Percentiles rank a stretch among this genome's conserved stretches.
Evolutionary conservation across 2,329 filamentous ascomycete genomes (phyloP).

Genomic region (Penicillium crustosum): DNA sequence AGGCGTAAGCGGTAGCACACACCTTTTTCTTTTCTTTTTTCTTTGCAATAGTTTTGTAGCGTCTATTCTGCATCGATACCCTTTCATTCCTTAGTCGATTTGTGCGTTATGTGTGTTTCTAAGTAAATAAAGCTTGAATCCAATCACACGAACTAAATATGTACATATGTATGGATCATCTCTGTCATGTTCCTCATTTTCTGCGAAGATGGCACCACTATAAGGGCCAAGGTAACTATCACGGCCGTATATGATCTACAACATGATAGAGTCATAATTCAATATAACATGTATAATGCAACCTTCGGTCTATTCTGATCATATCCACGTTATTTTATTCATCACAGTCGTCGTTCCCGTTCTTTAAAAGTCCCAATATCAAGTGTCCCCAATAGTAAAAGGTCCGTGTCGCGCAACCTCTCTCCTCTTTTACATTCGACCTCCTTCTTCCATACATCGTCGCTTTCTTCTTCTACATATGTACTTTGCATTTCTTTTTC

Average conservation of each 20-base stretch:
- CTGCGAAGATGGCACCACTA: neutral
- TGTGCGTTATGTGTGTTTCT: neutral
- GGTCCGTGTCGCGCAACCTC: neutral
- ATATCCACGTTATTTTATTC: neutral
- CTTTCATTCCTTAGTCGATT: neutral
- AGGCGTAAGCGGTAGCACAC: conserved; percentile 43
- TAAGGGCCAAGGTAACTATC: no score
- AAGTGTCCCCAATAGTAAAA: neutral
- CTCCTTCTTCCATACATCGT: neutral
- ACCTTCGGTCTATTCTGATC: neutral
- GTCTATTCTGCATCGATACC: conserved; percentile 18
- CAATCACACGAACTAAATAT: neutral
- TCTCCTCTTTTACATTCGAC: neutral
- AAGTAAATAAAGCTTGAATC: neutral
- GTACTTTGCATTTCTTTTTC: neutral
- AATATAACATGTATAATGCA: neutral
- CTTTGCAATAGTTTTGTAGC: conserved; percentile 9
- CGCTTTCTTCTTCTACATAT: neutral
- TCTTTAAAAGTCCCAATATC: neutral
- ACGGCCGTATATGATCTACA: neutral
- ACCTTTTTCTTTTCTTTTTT: neutral
- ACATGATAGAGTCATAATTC: neutral
- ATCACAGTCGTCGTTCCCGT: neutral
- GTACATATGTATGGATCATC: neutral
- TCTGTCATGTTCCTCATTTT: neutral